Evolutionary conservation across 2,329 filamentous ascomycete genomes (phyloP).

Genomic region (Metarhizium anisopliae): DNA sequence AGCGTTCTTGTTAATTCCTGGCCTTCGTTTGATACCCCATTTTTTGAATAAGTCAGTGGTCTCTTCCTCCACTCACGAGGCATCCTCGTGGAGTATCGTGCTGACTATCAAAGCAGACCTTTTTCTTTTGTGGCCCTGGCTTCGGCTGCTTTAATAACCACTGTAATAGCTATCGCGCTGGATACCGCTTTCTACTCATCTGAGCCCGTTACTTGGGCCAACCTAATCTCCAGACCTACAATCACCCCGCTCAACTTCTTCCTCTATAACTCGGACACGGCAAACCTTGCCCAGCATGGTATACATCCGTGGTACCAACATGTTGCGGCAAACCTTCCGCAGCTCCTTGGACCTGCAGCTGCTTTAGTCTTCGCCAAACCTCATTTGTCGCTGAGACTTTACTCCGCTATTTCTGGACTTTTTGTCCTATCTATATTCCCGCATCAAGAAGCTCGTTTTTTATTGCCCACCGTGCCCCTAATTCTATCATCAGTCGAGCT

Average conservation of each 20-base stretch:
- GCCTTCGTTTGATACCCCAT: slow-evolving; percentile 74
- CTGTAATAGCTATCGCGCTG: slow-evolving; percentile 63
- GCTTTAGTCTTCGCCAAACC: slow-evolving; percentile 50
- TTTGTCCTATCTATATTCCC: slow-evolving; percentile 64
- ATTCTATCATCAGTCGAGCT: slow-evolving; percentile 64
- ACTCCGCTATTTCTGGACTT: slow-evolving; percentile 66
- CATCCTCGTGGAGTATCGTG: background rate
- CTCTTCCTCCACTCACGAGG: background rate
- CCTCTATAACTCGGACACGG: slow-evolving; percentile 60
- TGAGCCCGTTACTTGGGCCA: slow-evolving; percentile 53
- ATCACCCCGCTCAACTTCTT: slow-evolving; percentile 74
- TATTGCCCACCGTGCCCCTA: slow-evolving; percentile 68
- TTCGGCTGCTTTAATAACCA: slow-evolving; percentile 56
- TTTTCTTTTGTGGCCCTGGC: slow-evolving; percentile 54
- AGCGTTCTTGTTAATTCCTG: slow-evolving; percentile 80
- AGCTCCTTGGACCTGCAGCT: slow-evolving; percentile 62
- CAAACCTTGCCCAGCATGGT: slow-evolving; percentile 67
- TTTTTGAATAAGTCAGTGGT: slow-evolving; percentile 65
- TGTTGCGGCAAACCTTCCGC: slow-evolving; percentile 57
- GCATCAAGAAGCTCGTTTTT: slow-evolving; percentile 73
- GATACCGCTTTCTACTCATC: slow-evolving; percentile 79
- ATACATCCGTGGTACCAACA: slow-evolving; percentile 75
- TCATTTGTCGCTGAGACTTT: slow-evolving; percentile 52
- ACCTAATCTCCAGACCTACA: slow-evolving; percentile 55
- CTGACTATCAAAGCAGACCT: slow-evolving; percentile 33